phyloP scores from a whole-genome alignment of 495 filamentous ascomycete species.

The Trypethelium eluteriae region DNA sequence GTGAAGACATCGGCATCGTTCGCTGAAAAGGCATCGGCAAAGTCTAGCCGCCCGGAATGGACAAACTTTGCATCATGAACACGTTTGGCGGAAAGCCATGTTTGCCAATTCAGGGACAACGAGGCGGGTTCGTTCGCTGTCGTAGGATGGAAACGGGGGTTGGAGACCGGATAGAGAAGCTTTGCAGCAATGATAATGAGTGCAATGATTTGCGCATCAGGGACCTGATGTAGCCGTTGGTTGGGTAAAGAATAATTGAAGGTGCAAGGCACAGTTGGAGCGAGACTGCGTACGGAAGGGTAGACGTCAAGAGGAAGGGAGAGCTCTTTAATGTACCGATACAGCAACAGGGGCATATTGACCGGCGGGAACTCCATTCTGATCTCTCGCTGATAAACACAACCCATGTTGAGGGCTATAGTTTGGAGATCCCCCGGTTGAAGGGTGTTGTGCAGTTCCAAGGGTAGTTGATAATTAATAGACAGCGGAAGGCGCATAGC shows the following conservation, averaged over 20 bases:
- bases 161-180: conserved; percentile 68
- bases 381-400: conserved; percentile 60
- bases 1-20: conserved; percentile 59
- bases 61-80: background rate
- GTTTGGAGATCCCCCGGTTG: conserved; percentile 55
- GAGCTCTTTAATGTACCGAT: conserved; percentile 63
- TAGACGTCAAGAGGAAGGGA: conserved; percentile 73
- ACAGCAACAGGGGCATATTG: conserved; percentile 58
- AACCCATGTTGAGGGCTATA: conserved; percentile 50
- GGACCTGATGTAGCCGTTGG: conserved; percentile 40
- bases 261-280: conserved; percentile 46
- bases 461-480: conserved; percentile 21
- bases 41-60: conserved; percentile 9
- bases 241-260: conserved; percentile 48
- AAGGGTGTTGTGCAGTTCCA: conserved; percentile 36
- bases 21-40: conserved; percentile 35
- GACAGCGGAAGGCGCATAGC: conserved; percentile 33
- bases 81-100: conserved; percentile 46
- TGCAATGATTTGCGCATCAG: conserved; percentile 64
- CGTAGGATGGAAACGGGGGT: conserved; percentile 47
- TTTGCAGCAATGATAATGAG: conserved; percentile 74
- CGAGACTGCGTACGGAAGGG: conserved; percentile 51
- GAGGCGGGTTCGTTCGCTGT: conserved; percentile 52
- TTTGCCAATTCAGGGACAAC: conserved; percentile 59
- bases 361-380: conserved; percentile 63